phyloP scores from a whole-genome alignment of 106 monocot species.

The Vanilla planifolia region DNA sequence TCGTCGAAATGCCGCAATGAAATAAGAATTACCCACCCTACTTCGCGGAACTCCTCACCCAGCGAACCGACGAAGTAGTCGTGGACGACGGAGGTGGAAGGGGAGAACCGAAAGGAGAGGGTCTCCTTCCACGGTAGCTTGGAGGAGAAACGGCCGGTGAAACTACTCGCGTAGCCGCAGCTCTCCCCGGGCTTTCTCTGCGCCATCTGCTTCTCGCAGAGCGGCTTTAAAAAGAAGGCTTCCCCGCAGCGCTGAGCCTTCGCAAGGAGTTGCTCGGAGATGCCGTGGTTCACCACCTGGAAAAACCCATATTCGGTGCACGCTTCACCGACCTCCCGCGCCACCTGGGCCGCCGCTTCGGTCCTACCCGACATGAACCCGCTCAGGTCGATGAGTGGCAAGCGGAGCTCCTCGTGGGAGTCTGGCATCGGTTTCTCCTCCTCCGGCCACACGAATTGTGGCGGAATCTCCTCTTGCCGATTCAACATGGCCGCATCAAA shows the following conservation, averaged over 20 bases:
- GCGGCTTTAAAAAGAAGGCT: constrained; percentile 60
- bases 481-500: constrained; percentile 49
- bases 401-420: constrained; percentile 35
- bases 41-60: constrained; percentile 26
- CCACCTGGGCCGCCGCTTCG: constrained; percentile 9
- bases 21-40: too few relatives aligned
- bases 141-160: constrained; percentile 47
- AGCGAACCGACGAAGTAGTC: constrained; percentile 45
- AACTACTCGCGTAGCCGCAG: constrained; percentile 50
- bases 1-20: neutral
- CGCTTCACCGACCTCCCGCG: constrained; percentile 30
- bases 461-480: constrained; percentile 30
- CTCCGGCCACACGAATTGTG: constrained; percentile 65
- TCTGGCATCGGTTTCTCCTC: constrained; percentile 49
- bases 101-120: constrained; percentile 40
- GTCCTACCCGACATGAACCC: constrained; percentile 18
- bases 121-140: constrained; percentile 69
- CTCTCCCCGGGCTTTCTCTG: constrained; percentile 30
- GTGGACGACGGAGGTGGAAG: neutral
- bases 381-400: constrained; percentile 74
- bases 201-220: constrained; percentile 33
- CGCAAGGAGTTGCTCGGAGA: constrained; percentile 33
- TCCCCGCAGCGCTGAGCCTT: constrained; percentile 58
- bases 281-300: constrained; percentile 85
- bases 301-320: constrained; percentile 88